Evolutionary conservation across 2,329 filamentous ascomycete species (phyloP).

Genomic region (Claviceps sp.): DNA sequence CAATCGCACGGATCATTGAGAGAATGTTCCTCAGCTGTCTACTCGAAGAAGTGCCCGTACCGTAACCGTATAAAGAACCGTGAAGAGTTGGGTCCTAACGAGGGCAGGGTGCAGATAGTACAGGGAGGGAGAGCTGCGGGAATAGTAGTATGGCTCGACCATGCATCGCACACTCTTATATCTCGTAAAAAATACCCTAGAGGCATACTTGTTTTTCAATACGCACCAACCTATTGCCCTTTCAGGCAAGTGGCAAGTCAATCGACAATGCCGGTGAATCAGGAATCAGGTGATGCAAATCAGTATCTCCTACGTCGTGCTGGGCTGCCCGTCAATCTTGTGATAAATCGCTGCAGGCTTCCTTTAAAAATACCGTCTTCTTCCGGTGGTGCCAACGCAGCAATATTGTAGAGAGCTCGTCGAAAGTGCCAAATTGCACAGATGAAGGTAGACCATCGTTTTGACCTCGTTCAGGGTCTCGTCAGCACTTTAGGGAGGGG

Average conservation of each 20-base stretch:
- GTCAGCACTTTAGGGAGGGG: no score
- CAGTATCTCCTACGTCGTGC: neutral
- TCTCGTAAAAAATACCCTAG: constrained; percentile 7
- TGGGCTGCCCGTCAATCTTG: no score
- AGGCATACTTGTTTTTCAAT: neutral
- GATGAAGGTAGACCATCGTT: no score
- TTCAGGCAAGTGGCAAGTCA: neutral
- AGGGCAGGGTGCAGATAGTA: no score
- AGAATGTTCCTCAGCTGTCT: neutral
- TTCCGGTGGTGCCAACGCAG: no score
- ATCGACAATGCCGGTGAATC: neutral
- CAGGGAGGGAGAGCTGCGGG: neutral
- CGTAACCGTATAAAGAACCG: neutral
- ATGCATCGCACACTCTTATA: neutral
- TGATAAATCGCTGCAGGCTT: no score
- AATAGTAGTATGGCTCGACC: neutral
- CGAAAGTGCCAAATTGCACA: no score
- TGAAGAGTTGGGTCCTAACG: neutral
- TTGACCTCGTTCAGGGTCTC: no score
- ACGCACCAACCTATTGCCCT: neutral
- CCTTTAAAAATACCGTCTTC: no score
- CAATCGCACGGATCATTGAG: constrained; percentile 9
- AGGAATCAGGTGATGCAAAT: neutral
- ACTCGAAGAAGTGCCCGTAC: no score
- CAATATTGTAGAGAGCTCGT: no score